phyloP scores from a whole-genome alignment of 345 rosid genomes.

The Ceriops tagal region DNA sequence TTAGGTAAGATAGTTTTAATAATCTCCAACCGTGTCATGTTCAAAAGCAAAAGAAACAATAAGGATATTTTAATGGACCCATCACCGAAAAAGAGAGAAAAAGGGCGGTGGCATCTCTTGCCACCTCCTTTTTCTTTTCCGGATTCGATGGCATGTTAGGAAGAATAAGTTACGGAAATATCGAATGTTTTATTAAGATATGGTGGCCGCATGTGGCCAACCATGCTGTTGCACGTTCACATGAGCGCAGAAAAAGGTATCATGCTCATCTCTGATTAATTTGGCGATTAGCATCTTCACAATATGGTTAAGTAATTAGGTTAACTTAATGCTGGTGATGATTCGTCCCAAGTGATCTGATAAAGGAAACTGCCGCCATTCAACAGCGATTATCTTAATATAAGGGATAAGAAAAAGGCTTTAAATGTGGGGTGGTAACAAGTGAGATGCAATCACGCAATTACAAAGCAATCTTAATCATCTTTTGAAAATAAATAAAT shows the following conservation, averaged over 20 bases:
- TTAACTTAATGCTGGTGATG: not conserved
- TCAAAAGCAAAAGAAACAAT: not conserved
- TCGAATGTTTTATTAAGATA: not conserved
- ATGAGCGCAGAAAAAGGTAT: slow-evolving; percentile 5
- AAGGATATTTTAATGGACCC: not conserved
- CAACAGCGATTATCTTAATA: not conserved
- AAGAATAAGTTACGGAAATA: not conserved
- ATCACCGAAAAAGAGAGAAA: slow-evolving; percentile 9
- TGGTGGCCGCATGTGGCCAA: slow-evolving; percentile 30
- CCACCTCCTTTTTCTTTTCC: slow-evolving; percentile 12
- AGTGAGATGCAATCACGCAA: slow-evolving; percentile 5
- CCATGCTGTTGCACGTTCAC: slow-evolving; percentile 17
- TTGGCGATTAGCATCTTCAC: not conserved
- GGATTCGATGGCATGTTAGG: slow-evolving; percentile 26
- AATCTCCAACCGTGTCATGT: no score
- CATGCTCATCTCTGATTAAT: not conserved
- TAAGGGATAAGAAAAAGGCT: not conserved
- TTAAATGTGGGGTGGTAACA: not conserved
- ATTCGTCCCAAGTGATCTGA: not conserved
- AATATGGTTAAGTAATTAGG: not conserved
- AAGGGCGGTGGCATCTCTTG: slow-evolving; percentile 30
- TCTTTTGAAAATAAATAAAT: no score
- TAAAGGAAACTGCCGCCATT: slow-evolving; percentile 12
- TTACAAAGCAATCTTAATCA: not conserved
- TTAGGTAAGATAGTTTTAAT: no score